These are phyloP conservation scores for Sutorius eximius DNA, from an alignment of 1,284 basidiomycete species.

Conservation along the genomic window DNA sequence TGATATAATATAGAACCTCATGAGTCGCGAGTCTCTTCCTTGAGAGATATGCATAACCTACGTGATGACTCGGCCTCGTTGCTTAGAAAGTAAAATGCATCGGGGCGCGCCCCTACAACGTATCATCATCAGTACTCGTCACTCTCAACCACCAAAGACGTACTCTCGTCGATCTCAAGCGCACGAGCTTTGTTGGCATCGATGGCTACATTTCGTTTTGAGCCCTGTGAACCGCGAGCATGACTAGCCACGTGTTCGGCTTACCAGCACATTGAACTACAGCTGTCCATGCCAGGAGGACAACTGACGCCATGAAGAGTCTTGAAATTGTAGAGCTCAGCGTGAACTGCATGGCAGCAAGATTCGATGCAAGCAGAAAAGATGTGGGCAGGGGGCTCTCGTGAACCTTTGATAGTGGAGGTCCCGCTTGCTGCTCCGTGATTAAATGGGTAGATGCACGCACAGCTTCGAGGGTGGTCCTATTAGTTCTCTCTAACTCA, in stretches of 20 bases:
- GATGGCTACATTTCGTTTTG: constrained; percentile 10
- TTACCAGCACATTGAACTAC: constrained; percentile 18
- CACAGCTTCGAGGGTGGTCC: not conserved
- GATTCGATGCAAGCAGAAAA: not conserved
- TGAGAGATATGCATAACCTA: not conserved
- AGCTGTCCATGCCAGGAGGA: constrained; percentile 5
- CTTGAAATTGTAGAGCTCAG: not conserved
- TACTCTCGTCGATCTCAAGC: constrained; percentile 1
- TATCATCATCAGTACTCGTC: not conserved
- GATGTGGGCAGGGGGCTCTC: not conserved
- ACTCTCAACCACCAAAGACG: not conserved
- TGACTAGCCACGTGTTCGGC: not conserved
- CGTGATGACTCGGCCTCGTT: not conserved
- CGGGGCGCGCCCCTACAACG: not conserved
- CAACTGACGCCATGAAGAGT: not conserved
- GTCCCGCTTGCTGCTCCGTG: not conserved
- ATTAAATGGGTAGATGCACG: not conserved
- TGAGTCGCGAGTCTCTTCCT: not conserved
- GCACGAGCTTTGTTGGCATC: not conserved
- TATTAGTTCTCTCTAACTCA: not conserved
- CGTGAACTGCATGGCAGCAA: constrained; percentile 5
- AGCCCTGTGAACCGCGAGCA: not conserved
- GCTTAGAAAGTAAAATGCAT: not conserved
- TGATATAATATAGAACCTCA: not conserved
- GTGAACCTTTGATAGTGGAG: not conserved